Conservation (phyloP, 2,329 filamentous ascomycete species). For the Huntiella omanensis region DNA sequence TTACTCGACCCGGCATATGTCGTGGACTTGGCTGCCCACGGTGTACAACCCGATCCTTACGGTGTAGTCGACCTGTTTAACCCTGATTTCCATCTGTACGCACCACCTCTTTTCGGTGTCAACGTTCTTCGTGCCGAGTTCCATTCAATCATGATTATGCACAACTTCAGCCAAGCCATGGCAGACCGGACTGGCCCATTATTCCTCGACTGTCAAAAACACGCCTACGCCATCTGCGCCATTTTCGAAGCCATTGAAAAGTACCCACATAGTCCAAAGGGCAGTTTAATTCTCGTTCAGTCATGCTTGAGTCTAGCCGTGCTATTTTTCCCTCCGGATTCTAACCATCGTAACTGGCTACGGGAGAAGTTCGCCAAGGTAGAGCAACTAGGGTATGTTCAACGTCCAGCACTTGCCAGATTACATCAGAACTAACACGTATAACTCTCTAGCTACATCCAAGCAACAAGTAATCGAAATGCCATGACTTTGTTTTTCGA, state of each 20-base stretch:
- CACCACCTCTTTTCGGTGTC: slow-evolving; percentile 50
- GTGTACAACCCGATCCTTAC: slow-evolving; percentile 17
- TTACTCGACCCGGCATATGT: slow-evolving; percentile 34
- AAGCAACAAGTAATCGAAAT: slow-evolving; percentile 51
- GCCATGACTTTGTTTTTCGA: slow-evolving; percentile 62
- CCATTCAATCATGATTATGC: slow-evolving; percentile 63
- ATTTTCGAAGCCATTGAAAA: slow-evolving; percentile 61
- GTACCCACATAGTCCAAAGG: slow-evolving; percentile 51
- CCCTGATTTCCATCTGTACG: slow-evolving; percentile 52
- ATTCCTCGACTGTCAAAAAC: slow-evolving; percentile 33
- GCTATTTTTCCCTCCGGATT: slow-evolving; percentile 62
- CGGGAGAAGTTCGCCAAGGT: slow-evolving; percentile 60
- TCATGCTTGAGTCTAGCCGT: slow-evolving; percentile 57
- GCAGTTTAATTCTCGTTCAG: slow-evolving; percentile 54
- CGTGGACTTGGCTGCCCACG: slow-evolving; percentile 38
- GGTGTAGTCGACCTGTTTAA: slow-evolving; percentile 48
- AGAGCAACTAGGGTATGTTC: slow-evolving; percentile 57
- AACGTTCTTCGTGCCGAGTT: slow-evolving; percentile 63
- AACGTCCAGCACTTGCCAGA: neutral
- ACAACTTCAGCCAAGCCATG: slow-evolving; percentile 50
- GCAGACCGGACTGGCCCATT: slow-evolving; percentile 32
- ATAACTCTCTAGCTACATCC: slow-evolving; percentile 49
- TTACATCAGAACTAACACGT: slow-evolving; percentile 5
- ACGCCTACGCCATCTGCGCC: slow-evolving; percentile 54
- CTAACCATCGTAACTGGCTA: slow-evolving; percentile 57